A percentile compares a stretch with the other conserved stretches of the same genome.
Conservation (phyloP, 441 rosid species). For the Arabidopsis hybrid region DNA sequence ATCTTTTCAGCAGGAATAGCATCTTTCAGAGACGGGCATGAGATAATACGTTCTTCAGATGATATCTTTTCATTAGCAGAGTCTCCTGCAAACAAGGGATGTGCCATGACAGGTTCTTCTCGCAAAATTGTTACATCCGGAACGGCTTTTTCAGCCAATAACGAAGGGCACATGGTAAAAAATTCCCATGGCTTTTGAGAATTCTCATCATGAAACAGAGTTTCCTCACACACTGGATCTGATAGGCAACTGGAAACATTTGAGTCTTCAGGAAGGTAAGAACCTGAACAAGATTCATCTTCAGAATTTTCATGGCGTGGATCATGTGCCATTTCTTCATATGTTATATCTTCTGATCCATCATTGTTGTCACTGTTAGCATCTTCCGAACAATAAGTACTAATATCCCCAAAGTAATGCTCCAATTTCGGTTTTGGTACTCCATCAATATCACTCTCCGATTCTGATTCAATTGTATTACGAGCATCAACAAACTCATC, state of each 20-base stretch:
- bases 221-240: constrained; percentile 27
- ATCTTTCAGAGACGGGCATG: constrained; percentile 15
- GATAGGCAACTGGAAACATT: constrained; percentile 27
- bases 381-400: constrained; percentile 48
- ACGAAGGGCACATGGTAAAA: constrained; percentile 17
- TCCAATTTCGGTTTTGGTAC: constrained; percentile 63
- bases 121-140: background rate
- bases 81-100: constrained; percentile 31
- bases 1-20: constrained; percentile 31
- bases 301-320: constrained; percentile 23
- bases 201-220: constrained; percentile 26
- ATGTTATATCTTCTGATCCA: constrained; percentile 41
- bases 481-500: constrained; percentile 90
- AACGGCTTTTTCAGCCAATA: constrained; percentile 26
- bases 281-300: constrained; percentile 37
- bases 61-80: constrained; percentile 30
- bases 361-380: constrained; percentile 43
- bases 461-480: constrained; percentile 92
- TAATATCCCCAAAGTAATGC: constrained; percentile 51
- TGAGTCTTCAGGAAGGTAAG: constrained; percentile 29
- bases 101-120: constrained; percentile 30
- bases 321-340: constrained; percentile 34
- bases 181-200: constrained; percentile 28
- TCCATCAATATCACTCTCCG: constrained; percentile 73
- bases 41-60: constrained; percentile 28